A percentile compares a stretch with the other conserved stretches of the same genome.
Conservation (phyloP, 495 filamentous ascomycete species). For the Aspergillus carlsbadensis region DNA sequence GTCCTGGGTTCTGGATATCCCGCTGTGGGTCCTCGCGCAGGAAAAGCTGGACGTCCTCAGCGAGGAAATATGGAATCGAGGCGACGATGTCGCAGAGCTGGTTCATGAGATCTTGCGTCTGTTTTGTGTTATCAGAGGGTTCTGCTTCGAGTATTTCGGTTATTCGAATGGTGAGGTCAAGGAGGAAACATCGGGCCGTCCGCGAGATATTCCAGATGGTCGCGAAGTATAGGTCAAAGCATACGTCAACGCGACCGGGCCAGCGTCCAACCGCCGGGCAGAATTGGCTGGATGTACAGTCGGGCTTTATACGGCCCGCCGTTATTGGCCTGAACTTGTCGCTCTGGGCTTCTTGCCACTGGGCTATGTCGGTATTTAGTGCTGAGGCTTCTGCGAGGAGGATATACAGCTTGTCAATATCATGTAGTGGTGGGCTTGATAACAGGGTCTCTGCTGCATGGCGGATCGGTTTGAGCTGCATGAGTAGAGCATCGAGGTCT, state of each 20-base stretch:
- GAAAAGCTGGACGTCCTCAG: constrained; percentile 30
- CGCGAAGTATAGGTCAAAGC: constrained; percentile 29
- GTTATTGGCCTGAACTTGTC: constrained; percentile 18
- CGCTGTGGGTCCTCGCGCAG: constrained; percentile 1
- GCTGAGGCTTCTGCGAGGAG: constrained; percentile 17
- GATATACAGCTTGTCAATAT: background rate
- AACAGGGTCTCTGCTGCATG: constrained; percentile 13
- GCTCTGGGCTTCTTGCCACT: constrained; percentile 19
- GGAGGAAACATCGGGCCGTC: constrained; percentile 22
- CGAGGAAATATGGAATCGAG: constrained; percentile 33
- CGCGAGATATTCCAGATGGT: constrained; percentile 33
- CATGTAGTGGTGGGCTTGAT: background rate
- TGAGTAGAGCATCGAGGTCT: constrained; percentile 19
- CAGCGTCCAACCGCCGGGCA: constrained; percentile 15
- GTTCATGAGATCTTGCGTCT: background rate
- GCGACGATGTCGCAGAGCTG: constrained; percentile 26
- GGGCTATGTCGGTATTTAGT: constrained; percentile 10
- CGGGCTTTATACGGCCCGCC: constrained; percentile 4
- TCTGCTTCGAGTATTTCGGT: constrained; percentile 11
- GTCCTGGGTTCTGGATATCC: constrained; percentile 22
- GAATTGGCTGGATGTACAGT: background rate
- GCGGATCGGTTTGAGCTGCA: constrained; percentile 16
- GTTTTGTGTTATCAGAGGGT: background rate
- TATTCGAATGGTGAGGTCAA: constrained; percentile 16
- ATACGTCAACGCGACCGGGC: constrained; percentile 23